Evolutionary conservation across 176 grass and related monocot species (phyloP), one percentile per base, ranked within the genome.

Genomic region (Cocos nucifera): DNA sequence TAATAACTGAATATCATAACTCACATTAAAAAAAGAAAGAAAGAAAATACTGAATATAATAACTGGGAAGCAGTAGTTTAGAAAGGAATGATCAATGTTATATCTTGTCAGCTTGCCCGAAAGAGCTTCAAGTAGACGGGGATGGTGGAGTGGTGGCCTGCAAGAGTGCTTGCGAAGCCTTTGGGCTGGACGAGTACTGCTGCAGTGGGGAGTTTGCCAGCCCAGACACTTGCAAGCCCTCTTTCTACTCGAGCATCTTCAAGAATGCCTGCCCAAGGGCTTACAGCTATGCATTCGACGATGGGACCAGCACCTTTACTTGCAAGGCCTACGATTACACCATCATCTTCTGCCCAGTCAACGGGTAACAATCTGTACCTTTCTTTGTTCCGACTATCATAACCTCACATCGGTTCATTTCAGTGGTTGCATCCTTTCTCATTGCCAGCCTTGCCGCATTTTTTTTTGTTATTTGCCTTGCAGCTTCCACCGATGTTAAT

Each of bases 281-380:
- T 3, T 91, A 97, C 62, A 97, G 87, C 80, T 97, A 97, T 35
- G 92, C 92, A 16, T 97, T 85, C 49, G 87, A 97, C 19, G 92
- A 97, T 54, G 35, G 61, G 24, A 72, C 69, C 8, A 97, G 92
- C 84, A 90, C 70, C 62, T 97, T 88, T 83, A 97, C 92, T 26
- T 91, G 87, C 78, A 61, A 54, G 53, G 81, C 83, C 28, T 80
- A 44, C 32, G 87, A 73, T 67, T 97, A 97, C 75, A 76, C 81
- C 78, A 83, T 91, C 35, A 69, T 80, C n/a, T 97, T 97, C 83
- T 97, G 92, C 75, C 63, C 89, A 49, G 17, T 61, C 29, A 63
- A 77, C 28, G 66, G 77, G 83, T 90, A 73, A 69, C 29, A 10
- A 3, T 0, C 3, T 14, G 8, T 14, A 2, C 35, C 10, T 44